These are phyloP conservation scores for Clarkia xantiana DNA, from an alignment of 345 rosid species.

Conservation along the genomic window DNA sequence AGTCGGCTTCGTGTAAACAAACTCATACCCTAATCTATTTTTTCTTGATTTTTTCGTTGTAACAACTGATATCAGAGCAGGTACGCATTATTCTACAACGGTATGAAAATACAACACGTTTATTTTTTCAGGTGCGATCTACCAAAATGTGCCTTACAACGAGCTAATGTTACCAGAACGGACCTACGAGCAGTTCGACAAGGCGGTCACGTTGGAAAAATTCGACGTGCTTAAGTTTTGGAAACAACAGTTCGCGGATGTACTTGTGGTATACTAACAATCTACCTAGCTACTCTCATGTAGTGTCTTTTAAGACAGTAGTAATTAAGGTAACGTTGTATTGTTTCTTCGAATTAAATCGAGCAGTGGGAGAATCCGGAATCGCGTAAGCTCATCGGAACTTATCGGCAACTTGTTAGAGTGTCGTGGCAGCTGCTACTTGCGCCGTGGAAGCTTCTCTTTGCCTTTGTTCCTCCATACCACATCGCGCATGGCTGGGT, in stretches of 20 bases:
- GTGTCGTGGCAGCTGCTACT: constrained; percentile 46
- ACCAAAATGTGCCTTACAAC: constrained; percentile 27
- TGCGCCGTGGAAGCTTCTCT: constrained; percentile 64
- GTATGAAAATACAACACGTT: no score
- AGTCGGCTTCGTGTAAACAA: constrained; percentile 21
- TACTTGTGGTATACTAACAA: constrained; percentile 27
- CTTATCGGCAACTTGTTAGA: constrained; percentile 25
- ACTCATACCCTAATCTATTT: constrained; percentile 3
- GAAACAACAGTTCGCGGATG: constrained; percentile 74
- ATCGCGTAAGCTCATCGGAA: constrained; percentile 40
- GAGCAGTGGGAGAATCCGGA: constrained; percentile 49
- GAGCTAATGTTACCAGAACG: constrained; percentile 19
- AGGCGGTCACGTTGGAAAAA: constrained; percentile 12
- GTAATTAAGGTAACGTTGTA: constrained; percentile 3
- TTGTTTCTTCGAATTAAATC: neutral
- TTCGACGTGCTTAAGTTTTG: constrained; percentile 31
- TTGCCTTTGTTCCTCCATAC: constrained; percentile 85
- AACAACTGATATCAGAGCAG: neutral
- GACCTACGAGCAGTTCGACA: constrained; percentile 16
- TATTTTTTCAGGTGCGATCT: constrained; percentile 28
- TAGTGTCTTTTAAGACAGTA: no score
- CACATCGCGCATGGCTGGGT: constrained; percentile 87
- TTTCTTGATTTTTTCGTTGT: no score
- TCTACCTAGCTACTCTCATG: no score
- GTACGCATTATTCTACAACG: constrained; percentile 5